These are phyloP conservation scores for Rhinocladiella similis DNA, from an alignment of 2,329 filamentous ascomycete genomes.

Conservation along the genomic window DNA sequence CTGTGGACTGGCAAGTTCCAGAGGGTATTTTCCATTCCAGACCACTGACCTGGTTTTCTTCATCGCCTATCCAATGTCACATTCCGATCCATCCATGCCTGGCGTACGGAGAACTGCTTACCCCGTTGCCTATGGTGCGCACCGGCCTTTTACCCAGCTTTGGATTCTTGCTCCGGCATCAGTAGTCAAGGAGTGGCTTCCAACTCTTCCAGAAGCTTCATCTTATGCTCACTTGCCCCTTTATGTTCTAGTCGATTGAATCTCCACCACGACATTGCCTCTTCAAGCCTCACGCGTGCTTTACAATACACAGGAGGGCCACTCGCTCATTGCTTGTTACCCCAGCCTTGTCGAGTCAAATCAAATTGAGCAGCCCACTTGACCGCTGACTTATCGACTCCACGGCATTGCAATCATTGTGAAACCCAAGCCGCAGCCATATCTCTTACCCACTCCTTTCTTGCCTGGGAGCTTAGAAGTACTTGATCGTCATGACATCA, in stretches of 20 bases:
- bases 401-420: not conserved
- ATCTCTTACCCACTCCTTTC: too few species aligned
- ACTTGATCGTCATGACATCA: too few species aligned
- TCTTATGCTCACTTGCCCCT: not conserved
- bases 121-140: not conserved
- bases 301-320: not conserved
- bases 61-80: not conserved
- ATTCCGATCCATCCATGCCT: not conserved
- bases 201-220: not conserved
- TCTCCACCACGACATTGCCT: not conserved
- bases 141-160: slow-evolving; percentile 8
- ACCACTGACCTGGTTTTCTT: not conserved
- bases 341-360: not conserved
- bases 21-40: too few species aligned
- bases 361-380: not conserved
- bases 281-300: not conserved
- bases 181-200: not conserved
- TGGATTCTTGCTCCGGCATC: slow-evolving; percentile 19
- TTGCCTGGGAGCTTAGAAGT: too few species aligned
- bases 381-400: not conserved
- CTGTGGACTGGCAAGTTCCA: too few species aligned
- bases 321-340: not conserved
- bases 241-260: not conserved
- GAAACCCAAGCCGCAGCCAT: not conserved
- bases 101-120: not conserved